phyloP scores from a whole-genome alignment of 306 rosid genomes.

The Quercus alba region DNA sequence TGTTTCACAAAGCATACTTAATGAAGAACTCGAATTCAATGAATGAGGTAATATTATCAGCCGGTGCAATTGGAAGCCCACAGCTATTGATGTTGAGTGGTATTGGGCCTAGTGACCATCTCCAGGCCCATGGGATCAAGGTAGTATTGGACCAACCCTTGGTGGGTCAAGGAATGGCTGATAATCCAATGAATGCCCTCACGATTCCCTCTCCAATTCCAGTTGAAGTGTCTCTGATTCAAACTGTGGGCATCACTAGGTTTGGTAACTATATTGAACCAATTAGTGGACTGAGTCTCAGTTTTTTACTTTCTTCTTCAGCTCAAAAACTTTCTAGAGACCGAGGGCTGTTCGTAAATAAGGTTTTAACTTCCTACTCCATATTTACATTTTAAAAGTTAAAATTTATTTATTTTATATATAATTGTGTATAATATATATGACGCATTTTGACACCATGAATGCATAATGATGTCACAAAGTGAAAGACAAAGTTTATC shows the following conservation, averaged over 20 bases:
- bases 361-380: constrained; percentile 28
- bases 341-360: constrained; percentile 32
- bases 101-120: constrained; percentile 62
- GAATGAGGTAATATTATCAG: constrained; percentile 60
- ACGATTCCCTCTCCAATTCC: constrained; percentile 67
- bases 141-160: constrained; percentile 55
- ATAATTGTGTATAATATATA: no score
- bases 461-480: no score
- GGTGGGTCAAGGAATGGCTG: constrained; percentile 78
- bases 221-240: constrained; percentile 62
- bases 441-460: no score
- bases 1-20: constrained; percentile 43
- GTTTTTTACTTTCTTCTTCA: constrained; percentile 28
- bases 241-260: constrained; percentile 65
- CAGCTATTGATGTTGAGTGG: constrained; percentile 71
- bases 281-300: constrained; percentile 43
- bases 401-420: no score
- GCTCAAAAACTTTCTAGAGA: constrained; percentile 30
- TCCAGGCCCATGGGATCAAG: constrained; percentile 45
- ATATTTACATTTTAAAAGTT: no score
- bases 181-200: constrained; percentile 63
- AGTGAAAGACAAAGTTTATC: no score
- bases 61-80: constrained; percentile 81
- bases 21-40: constrained; percentile 2
- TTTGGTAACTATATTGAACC: constrained; percentile 57